These are phyloP conservation scores for Trichomonascus vanleenenianus DNA, from an alignment of 805 yeast species.

Conservation along the genomic window DNA sequence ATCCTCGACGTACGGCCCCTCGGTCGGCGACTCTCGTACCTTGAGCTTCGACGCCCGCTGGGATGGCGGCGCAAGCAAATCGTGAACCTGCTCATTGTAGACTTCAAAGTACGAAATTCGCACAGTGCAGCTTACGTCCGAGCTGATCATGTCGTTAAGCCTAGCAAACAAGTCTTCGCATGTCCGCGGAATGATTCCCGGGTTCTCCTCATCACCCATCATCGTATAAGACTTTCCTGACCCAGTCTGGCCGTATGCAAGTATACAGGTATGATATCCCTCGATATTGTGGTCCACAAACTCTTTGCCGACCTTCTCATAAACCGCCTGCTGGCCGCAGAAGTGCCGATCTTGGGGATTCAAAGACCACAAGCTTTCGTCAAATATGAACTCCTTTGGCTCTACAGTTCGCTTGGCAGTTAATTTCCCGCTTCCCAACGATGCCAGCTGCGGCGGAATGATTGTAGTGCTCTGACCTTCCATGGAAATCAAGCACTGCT, in stretches of 20 bases:
- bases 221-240: constrained; percentile 80
- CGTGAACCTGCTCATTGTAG: constrained; percentile 70
- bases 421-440: constrained; percentile 9
- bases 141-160: constrained; percentile 32
- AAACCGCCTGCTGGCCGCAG: constrained; percentile 45
- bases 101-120: constrained; percentile 63
- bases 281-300: constrained; percentile 54
- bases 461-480: constrained; percentile 16
- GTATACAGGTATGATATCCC: constrained; percentile 67
- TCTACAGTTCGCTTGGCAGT: constrained; percentile 20
- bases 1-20: constrained; percentile 69
- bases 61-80: constrained; percentile 36
- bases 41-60: constrained; percentile 29
- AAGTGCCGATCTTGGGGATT: constrained; percentile 29
- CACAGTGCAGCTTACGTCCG: constrained; percentile 34
- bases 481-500: constrained; percentile 14
- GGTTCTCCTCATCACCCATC: constrained; percentile 48
- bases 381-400: constrained; percentile 41
- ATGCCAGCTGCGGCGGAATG: constrained; percentile 13
- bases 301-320: constrained; percentile 48
- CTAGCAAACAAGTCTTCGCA: constrained; percentile 46
- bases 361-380: constrained; percentile 45
- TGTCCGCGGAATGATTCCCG: constrained; percentile 61
- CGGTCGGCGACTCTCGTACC: constrained; percentile 58
- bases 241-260: constrained; percentile 80